Evolutionary conservation across 2,329 filamentous ascomycete genomes (phyloP), one percentile per base, ranked within the genome.

Genomic region (Colletotrichum sp.): DNA sequence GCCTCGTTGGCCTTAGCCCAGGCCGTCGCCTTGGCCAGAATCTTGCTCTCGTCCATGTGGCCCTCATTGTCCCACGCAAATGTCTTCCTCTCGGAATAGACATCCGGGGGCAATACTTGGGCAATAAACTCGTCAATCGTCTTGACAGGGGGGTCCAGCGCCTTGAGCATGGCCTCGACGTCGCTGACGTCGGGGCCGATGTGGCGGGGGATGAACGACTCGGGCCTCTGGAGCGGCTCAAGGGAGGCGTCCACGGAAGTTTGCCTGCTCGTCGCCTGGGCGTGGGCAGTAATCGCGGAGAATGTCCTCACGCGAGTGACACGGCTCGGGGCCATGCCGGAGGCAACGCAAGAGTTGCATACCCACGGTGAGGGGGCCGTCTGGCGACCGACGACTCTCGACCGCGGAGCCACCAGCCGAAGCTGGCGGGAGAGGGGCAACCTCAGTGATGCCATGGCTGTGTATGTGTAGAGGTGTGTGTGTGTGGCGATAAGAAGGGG

Each of bases 71-170:
- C 85, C 63, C 86, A 82, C 24, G 88, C 85, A 67, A 95, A 90
- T 62, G 96, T 84, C 72, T 91, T 84, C 73, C 90, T 90, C 72
- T 90, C 86, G 16, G 93, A 94, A 68, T 97, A 87, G 71, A 98
- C 94, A 79, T 95, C 92, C 33, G 90, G 85, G 0, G 96, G 96
- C 18, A 98, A 88, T 63, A 98, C 96, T 84, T 98, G 91, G 79
- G 90, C 87, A 55, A 98, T 90, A 80, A 98, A 98, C 33, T 94
- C 92, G 76, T 98, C 95, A 72, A 98, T 84, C 59, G 89, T 92
- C 74, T 88, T 86, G 12, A 88, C 93, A 0, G 94, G 94, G 21
- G 95, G 94, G 73, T 95, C 92, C 54, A 98, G 87, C 2, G 89
- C 89, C 78, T 92, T 90, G 73, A 98, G 91, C 96, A 98, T 98